phyloP scores from a whole-genome alignment of 306 rosid species.

The Begonia loranthoides region DNA sequence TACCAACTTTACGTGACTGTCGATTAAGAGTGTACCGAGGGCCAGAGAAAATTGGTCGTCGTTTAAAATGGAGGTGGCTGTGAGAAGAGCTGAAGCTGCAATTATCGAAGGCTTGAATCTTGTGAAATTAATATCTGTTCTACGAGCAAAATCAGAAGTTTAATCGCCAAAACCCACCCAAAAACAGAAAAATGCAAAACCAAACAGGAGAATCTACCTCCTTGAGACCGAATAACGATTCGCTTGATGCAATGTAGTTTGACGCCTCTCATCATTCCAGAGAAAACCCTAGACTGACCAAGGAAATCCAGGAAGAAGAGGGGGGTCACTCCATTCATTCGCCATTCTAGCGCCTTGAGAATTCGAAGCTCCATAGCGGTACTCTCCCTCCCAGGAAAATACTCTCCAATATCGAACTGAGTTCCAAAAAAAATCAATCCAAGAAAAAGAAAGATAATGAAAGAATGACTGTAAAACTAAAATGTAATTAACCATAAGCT shows the following conservation, averaged over 20 bases:
- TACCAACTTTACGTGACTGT: background rate
- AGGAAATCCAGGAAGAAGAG: background rate
- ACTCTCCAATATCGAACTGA: background rate
- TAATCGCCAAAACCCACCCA: too few relatives aligned
- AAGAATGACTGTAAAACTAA: too few relatives aligned
- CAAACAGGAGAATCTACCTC: background rate
- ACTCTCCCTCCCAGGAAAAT: background rate
- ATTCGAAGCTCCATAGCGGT: slow-evolving; percentile 2
- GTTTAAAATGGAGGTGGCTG: slow-evolving; percentile 1
- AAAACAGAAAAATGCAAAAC: too few relatives aligned
- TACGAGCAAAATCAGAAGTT: background rate
- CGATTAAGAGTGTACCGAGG: background rate
- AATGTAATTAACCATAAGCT: background rate
- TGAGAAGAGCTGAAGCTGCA: slow-evolving; percentile 9
- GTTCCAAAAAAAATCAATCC: background rate
- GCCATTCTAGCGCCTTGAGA: slow-evolving; percentile 3
- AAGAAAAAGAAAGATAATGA: too few relatives aligned
- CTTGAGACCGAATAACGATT: slow-evolving; percentile 6
- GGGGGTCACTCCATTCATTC: slow-evolving; percentile 1
- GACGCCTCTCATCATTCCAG: background rate
- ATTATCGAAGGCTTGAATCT: slow-evolving; percentile 5
- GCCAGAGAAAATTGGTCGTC: background rate
- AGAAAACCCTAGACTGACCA: background rate
- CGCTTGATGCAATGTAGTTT: background rate
- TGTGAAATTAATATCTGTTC: background rate